Evolutionary conservation across 139 green algal species (phyloP).

Genomic region (Raphidocelis subcapitata): DNA sequence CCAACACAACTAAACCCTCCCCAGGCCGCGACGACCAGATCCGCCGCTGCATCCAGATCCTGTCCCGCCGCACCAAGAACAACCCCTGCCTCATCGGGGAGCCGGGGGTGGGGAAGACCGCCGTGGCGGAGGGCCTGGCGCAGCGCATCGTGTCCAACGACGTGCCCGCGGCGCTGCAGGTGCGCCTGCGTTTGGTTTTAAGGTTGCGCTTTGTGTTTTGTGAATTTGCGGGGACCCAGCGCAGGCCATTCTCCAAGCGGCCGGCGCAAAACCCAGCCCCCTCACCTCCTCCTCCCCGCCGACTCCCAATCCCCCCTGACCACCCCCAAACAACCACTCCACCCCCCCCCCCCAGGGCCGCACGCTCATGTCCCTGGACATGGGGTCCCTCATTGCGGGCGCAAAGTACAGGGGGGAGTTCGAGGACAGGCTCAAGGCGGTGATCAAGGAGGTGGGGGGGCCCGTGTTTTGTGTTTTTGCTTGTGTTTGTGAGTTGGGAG

Average conservation of each 20-base stretch:
- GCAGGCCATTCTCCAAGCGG: not conserved
- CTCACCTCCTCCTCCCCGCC: not conserved
- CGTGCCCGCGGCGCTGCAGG: constrained; percentile 85
- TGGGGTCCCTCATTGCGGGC: constrained; percentile 92
- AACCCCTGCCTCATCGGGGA: constrained; percentile 98
- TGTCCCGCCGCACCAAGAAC: constrained; percentile 96
- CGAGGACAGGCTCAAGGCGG: constrained; percentile 93
- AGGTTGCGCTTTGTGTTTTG: not conserved
- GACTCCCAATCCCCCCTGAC: too few relatives aligned
- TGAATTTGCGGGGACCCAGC: not conserved
- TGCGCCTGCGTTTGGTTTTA: too few relatives aligned
- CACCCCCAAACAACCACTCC: too few relatives aligned
- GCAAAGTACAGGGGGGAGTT: constrained; percentile 99
- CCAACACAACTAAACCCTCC: too few relatives aligned
- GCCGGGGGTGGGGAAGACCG: constrained; percentile 88
- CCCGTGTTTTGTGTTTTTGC: too few relatives aligned
- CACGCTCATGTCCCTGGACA: constrained; percentile 91
- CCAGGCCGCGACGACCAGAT: constrained; percentile 84
- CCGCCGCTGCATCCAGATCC: constrained; percentile 81
- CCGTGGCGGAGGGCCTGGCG: constrained; percentile 90
- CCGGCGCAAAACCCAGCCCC: not conserved
- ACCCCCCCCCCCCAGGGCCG: constrained; percentile 53
- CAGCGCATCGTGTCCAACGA: constrained; percentile 96
- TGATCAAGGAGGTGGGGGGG: constrained; percentile 24
- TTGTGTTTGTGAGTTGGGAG: too few relatives aligned